phyloP scores from a whole-genome alignment of 179 eudicot genomes.

The Drosera spatulata region DNA sequence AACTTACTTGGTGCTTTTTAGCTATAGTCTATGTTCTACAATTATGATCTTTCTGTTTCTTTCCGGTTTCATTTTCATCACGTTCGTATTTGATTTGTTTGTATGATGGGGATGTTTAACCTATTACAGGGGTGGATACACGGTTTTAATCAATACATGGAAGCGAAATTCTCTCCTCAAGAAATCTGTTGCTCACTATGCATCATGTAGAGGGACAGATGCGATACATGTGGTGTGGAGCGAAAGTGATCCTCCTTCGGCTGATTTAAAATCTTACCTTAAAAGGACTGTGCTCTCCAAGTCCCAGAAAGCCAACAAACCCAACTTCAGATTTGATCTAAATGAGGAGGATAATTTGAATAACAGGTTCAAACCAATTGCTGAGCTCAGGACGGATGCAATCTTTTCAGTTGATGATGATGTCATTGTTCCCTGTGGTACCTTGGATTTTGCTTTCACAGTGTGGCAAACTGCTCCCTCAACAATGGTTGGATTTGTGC shows the following conservation, averaged over 20 bases:
- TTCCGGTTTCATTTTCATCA: no score
- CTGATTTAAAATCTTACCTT: conserved; percentile 42
- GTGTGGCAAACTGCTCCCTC: conserved; percentile 91
- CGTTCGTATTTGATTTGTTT: no score
- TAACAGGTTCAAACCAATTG: conserved; percentile 83
- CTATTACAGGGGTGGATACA: conserved; percentile 60
- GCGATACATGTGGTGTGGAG: conserved; percentile 92
- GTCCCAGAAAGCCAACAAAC: conserved; percentile 32
- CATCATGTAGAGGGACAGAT: conserved; percentile 62
- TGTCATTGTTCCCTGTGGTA: conserved; percentile 75
- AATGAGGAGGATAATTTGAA: conserved; percentile 86
- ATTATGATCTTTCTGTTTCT: no score
- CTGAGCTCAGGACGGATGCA: conserved; percentile 62
- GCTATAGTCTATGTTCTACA: no score
- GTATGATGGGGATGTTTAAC: no score
- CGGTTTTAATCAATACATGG: conserved; percentile 91
- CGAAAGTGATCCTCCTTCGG: conserved; percentile 84
- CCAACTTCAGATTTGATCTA: conserved; percentile 71
- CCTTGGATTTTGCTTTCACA: conserved; percentile 79
- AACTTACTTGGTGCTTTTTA: no score
- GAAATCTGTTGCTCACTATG: conserved; percentile 86
- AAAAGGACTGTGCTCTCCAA: conserved; percentile 28
- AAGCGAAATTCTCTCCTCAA: conserved; percentile 89
- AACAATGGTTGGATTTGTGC: conserved; percentile 95
- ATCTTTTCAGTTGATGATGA: conserved; percentile 96